These are phyloP conservation scores for Sedum album DNA, from an alignment of 164 flowering plant species.

Conservation along the genomic window DNA sequence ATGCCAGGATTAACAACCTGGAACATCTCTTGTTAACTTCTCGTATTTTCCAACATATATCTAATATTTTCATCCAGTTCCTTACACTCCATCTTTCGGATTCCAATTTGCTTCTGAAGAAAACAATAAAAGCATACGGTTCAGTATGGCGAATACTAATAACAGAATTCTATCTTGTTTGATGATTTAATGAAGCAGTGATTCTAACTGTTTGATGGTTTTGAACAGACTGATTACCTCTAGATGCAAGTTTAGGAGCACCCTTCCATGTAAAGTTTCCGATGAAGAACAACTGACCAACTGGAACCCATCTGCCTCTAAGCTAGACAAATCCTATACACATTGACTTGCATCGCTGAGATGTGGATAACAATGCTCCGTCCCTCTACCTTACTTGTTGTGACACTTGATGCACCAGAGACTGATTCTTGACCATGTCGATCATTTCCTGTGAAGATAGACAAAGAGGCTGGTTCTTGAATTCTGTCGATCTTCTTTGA, in stretches of 20 bases:
- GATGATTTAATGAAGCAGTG: not conserved
- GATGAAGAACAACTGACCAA: constrained; percentile 37
- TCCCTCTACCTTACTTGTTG: constrained; percentile 3
- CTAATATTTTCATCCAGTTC: not conserved
- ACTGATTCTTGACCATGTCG: not conserved
- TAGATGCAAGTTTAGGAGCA: constrained; percentile 35
- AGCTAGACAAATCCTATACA: constrained; percentile 24
- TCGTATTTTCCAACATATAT: not conserved
- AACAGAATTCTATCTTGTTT: too few relatives aligned
- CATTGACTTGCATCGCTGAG: not conserved
- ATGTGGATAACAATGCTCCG: constrained; percentile 7
- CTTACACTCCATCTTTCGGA: not conserved
- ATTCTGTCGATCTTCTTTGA: not conserved
- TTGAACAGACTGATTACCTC: not conserved
- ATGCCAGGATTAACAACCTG: not conserved
- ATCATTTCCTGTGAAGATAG: not conserved
- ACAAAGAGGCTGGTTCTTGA: not conserved
- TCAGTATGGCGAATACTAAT: not conserved
- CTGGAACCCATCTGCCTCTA: constrained; percentile 37
- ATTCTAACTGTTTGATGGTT: not conserved
- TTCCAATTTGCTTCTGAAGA: not conserved
- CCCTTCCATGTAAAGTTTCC: constrained; percentile 24
- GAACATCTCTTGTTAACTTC: not conserved
- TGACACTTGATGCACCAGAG: not conserved
- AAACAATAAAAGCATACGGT: not conserved